phyloP scores from a whole-genome alignment of 208 protist species.

The Leishmania mexicana region DNA sequence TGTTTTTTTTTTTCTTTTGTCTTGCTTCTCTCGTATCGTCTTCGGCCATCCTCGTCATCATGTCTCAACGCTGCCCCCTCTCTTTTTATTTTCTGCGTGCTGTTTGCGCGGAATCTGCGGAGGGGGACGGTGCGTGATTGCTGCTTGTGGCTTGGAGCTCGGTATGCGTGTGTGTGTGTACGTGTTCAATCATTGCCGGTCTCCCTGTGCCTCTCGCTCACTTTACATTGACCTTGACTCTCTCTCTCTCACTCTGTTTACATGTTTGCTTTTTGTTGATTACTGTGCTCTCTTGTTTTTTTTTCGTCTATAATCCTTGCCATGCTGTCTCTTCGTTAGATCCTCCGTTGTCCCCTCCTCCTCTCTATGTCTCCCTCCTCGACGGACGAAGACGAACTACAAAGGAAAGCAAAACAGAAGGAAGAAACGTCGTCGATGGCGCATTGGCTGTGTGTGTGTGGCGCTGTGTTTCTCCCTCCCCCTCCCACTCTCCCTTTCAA shows the following conservation, averaged over 20 bases:
- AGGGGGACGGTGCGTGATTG: neutral
- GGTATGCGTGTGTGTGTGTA: neutral
- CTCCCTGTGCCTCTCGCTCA: neutral
- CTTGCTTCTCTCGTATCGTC: neutral
- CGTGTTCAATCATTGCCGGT: neutral
- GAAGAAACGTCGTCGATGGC: neutral
- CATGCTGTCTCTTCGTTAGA: neutral
- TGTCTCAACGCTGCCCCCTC: neutral
- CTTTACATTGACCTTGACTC: neutral
- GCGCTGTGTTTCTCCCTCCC: neutral
- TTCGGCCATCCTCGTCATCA: neutral
- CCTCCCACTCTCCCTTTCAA: neutral
- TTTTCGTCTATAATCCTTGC: neutral
- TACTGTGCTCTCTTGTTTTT: conserved; percentile 1
- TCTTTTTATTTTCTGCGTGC: neutral
- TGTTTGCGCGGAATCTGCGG: neutral
- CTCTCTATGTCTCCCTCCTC: neutral
- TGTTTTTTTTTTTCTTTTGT: neutral
- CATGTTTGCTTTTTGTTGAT: neutral
- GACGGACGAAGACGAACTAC: neutral
- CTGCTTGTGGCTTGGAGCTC: neutral
- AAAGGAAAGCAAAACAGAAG: neutral
- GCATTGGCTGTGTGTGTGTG: neutral
- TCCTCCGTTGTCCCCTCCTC: neutral
- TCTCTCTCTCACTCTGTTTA: neutral